Evolutionary conservation across 108 stramenopile genomes (phyloP), one percentile per base, ranked within the genome.

Genomic region (Nitzschia inconspicua): DNA sequence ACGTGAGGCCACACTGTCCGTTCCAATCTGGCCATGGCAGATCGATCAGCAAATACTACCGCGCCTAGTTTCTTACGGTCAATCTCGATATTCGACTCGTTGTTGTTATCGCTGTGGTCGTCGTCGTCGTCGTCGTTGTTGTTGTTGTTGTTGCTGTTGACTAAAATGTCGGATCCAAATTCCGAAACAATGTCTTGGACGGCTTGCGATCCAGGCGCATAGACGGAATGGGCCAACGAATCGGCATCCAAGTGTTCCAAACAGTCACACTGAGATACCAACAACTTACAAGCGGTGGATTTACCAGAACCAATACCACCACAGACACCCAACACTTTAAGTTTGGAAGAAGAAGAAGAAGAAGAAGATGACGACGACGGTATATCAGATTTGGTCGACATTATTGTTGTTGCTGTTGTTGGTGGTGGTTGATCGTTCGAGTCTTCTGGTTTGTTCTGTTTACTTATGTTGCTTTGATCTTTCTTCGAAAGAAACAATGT

Each of bases 231-330:
- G 8, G 86, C 90, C 31, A 88, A 55, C 27, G 66, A 66, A 57
- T 91, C 90, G n/a, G 90, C 82, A 58, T 91, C 83, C 19, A 84
- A 71, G 53, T 75, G 79, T 39, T 62, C 79, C 32, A 73, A 44
- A 49, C 80, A 79, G 24, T 72, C 63, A 27, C 86, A 58, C 27
- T 77, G 61, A 6, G 72, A 72, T 0, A 85, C 82, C 57, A 91
- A 68, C 19, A 87, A 32, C 58, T 81, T 57, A 57, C 82, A 91
- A 9, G 84, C 86, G 8, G 68, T 73, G 44, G 82, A 84, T 46
- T 91, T 91, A 7, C 90, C 90, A 1, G 86, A 82, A 2, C 85
- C 90, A 54, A 88, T 88, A 26, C 86, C 84, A 9, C 90, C 90
- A 57, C 84, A 84, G 27, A 91, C 68, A 1, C 90, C 90, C 25